Evolutionary conservation across 345 rosid genomes (phyloP).

Genomic region (Acer yangbiense): DNA sequence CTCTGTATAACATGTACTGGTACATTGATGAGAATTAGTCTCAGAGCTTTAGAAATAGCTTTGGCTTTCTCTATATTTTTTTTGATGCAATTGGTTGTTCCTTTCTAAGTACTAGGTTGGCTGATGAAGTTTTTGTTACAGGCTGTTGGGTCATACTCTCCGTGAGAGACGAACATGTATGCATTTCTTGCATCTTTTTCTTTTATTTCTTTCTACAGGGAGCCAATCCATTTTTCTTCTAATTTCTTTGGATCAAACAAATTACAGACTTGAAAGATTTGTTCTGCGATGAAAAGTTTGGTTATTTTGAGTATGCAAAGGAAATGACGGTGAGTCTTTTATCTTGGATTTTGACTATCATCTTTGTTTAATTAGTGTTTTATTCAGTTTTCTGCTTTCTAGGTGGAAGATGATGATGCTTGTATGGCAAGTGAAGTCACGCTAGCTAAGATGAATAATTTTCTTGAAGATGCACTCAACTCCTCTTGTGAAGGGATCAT

Average conservation of each 20-base stretch:
- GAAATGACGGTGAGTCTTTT: conserved; percentile 61
- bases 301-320: conserved; percentile 68
- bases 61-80: neutral
- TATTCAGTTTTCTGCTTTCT: conserved; percentile 12
- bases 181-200: conserved; percentile 6
- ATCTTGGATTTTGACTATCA: neutral
- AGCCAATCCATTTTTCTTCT: neutral
- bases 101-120: neutral
- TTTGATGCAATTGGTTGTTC: neutral
- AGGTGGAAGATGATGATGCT: conserved; percentile 69
- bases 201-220: conserved; percentile 6
- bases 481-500: conserved; percentile 88
- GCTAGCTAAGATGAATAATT: conserved; percentile 45
- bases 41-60: neutral
- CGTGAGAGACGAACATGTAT: conserved; percentile 68
- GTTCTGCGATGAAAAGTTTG: conserved; percentile 59
- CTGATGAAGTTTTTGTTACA: conserved; percentile 31
- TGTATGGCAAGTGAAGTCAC: conserved; percentile 47
- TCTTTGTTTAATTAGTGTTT: conserved; percentile 17
- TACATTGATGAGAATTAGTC: neutral
- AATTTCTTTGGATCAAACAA: conserved; percentile 11
- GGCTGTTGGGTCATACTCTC: conserved; percentile 70
- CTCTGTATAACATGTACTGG: neutral
- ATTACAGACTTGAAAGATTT: conserved; percentile 60
- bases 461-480: conserved; percentile 69